A percentile compares a stretch with the other conserved stretches of the same genome.
Conservation (phyloP, 441 rosid genomes). For the Bruguiera hainesii region DNA sequence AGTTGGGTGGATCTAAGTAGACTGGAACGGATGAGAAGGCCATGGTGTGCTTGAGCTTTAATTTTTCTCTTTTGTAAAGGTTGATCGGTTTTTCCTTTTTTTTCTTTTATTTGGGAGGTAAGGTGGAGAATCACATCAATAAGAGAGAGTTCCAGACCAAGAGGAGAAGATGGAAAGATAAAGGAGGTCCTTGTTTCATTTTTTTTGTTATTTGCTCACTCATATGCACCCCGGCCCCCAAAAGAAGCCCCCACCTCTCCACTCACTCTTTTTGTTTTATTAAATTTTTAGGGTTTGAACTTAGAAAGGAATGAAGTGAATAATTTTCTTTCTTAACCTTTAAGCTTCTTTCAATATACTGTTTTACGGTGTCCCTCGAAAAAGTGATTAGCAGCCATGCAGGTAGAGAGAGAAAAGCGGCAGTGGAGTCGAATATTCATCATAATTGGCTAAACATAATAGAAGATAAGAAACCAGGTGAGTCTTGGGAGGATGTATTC, state of each 20-base stretch:
- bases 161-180: conserved; percentile 36
- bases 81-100: conserved; percentile 29
- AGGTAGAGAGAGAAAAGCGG: conserved; percentile 34
- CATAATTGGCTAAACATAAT: not conserved
- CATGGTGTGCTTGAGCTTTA: conserved; percentile 58
- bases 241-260: not conserved
- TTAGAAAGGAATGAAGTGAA: conserved; percentile 17
- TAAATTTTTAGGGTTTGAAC: conserved; percentile 36
- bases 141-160: conserved; percentile 48
- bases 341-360: conserved; percentile 40
- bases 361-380: conserved; percentile 26
- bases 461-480: too few species aligned
- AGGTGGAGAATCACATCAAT: conserved; percentile 63
- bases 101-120: conserved; percentile 17
- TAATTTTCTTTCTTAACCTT: conserved; percentile 27
- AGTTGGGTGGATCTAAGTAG: conserved; percentile 90
- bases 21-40: conserved; percentile 80
- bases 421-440: conserved; percentile 10
- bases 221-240: not conserved
- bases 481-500: too few species aligned
- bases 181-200: conserved; percentile 31
- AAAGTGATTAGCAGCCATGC: conserved; percentile 32
- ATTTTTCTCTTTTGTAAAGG: conserved; percentile 51
- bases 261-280: conserved; percentile 42
- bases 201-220: conserved; percentile 24